Base-by-base conservation (phyloP, 2,329 filamentous ascomycete genomes). In the Oidium heveae region DNA sequence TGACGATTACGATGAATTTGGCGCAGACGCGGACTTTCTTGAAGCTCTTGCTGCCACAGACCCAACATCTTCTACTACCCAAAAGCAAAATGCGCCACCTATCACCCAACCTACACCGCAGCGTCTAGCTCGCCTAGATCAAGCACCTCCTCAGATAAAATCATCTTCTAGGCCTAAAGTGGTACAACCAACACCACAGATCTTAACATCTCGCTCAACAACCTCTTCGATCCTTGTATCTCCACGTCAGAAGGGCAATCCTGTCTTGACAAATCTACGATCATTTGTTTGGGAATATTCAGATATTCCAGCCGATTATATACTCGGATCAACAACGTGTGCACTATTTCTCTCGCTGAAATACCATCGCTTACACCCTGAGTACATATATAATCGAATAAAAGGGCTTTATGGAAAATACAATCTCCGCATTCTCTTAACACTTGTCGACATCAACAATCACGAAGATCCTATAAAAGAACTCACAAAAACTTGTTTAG, bases 361-460 rank as follows among this genome's bases (percentile, higher is more conserved):
- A 68, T 98, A 98, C 68, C 91, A 98, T 68, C 86, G 89, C 32
- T 74, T 98, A 54, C 91, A 98, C 65, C 91, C 91, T 0, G 91
- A 98, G 68, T 98, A 98, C 71, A 86, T 98, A 63, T 96, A 96
- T 70, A 87, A 83, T 24, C 83, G 91, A 56, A 93, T 98, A 61
- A 82, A 84, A 54, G 79, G 80, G 52, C 72, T 98, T 4, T 84
- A 84, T 53, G 85, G 84, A 53, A 86, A 84, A 68, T 96, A 93
- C 70, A 82, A 80, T 60, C 74, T 98, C 20, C 84, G 91, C 51
- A 74, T 98, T 54, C 70, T 98, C 32, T 74, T 98, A 52, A 80
- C 82, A 20, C 87, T 96, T 77, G 88, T 96, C 28, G 91, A 98
- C 67, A 94, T 98, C 54, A 79, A 82, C 24, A 94, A 94, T 64